These are phyloP conservation scores for Fusarium burgessii DNA, from an alignment of 2,329 filamentous ascomycete species.

Conservation along the genomic window DNA sequence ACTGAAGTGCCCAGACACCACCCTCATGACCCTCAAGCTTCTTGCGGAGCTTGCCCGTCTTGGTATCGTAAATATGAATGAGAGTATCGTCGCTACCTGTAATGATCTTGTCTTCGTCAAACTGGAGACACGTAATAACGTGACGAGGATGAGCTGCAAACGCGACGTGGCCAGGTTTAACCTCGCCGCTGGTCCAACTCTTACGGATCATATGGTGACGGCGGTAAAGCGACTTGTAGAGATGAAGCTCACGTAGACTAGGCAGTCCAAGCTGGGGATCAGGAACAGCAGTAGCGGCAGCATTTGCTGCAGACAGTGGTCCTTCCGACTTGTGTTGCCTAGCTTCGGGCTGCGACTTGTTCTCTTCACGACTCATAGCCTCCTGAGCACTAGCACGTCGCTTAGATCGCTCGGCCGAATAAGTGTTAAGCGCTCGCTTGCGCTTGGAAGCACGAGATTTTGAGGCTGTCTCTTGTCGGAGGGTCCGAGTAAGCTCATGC, in stretches of 20 bases:
- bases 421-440: conserved; percentile 63
- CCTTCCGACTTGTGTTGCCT: conserved; percentile 76
- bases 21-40: conserved; percentile 94
- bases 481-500: conserved; percentile 59
- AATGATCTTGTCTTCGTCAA: conserved; percentile 97
- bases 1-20: conserved; percentile 97
- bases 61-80: conserved; percentile 98
- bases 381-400: conserved; percentile 65
- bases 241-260: conserved; percentile 83
- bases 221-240: conserved; percentile 96
- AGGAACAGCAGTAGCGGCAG: conserved; percentile 84
- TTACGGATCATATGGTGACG: conserved; percentile 90
- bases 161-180: conserved; percentile 90
- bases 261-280: conserved; percentile 84
- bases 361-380: conserved; percentile 54
- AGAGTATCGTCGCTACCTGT: conserved; percentile 98
- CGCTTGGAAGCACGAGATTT: conserved; percentile 66
- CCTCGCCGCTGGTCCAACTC: conserved; percentile 89
- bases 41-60: conserved; percentile 86
- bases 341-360: conserved; percentile 55
- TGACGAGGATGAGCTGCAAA: conserved; percentile 97
- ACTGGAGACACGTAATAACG: conserved; percentile 97
- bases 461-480: conserved; percentile 57
- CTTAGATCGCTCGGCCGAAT: conserved; percentile 64
- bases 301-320: conserved; percentile 86